phyloP scores from a whole-genome alignment of 176 grass and related monocot genomes.

The Musa itinerans region DNA sequence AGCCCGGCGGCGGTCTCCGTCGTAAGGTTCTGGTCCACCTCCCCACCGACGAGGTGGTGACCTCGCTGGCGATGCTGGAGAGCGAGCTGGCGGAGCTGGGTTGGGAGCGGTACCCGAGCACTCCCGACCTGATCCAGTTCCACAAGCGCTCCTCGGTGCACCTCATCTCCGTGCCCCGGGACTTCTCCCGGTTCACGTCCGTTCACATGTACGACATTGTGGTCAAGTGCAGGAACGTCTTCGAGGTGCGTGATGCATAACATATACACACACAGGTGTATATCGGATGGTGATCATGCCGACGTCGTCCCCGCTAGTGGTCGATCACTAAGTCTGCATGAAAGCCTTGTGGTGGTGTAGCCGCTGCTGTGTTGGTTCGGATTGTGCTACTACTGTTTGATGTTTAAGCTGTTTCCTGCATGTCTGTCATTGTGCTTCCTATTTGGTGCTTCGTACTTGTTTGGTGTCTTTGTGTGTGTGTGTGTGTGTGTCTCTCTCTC shows the following conservation, averaged over 20 bases:
- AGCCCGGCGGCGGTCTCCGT: too few relatives aligned
- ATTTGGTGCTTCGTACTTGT: too few relatives aligned
- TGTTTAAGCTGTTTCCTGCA: too few relatives aligned
- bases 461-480: too few relatives aligned
- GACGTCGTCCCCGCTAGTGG: too few relatives aligned
- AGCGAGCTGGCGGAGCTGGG: background rate
- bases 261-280: background rate
- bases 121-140: conserved; percentile 11
- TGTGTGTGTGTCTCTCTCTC: too few relatives aligned
- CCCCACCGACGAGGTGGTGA: background rate
- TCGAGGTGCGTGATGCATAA: conserved; percentile 10
- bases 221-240: conserved; percentile 12
- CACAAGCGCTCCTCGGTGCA: conserved; percentile 7
- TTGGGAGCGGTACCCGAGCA: conserved; percentile 7
- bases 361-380: too few relatives aligned
- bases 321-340: too few relatives aligned
- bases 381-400: too few relatives aligned
- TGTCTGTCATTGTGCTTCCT: too few relatives aligned
- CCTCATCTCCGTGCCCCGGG: conserved; percentile 12
- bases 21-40: conserved; percentile 8
- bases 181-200: conserved; percentile 5
- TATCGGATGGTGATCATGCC: too few relatives aligned
- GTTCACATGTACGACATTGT: conserved; percentile 16
- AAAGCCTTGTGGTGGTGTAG: too few relatives aligned
- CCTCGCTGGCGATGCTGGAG: conserved; percentile 7